Percentiles rank a stretch among this genome's conserved stretches.
These are phyloP conservation scores for Leishmania lainsoni DNA, from an alignment of 208 protist species.

Conservation along the genomic window DNA sequence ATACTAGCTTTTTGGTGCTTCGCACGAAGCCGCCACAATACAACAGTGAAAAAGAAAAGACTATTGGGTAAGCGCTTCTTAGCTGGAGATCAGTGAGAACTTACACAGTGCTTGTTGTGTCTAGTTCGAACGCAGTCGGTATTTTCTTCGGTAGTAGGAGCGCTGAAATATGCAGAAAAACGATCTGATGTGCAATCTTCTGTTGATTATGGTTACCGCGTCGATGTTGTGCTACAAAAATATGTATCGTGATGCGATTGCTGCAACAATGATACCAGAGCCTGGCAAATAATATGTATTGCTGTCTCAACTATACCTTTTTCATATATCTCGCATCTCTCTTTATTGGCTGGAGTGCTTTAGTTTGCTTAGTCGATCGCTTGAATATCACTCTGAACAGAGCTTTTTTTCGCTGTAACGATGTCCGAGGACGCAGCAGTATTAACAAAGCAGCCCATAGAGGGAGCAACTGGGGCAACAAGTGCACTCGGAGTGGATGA, in stretches of 20 bases:
- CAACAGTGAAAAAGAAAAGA: constrained; percentile 9
- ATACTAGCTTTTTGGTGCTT: constrained; percentile 24
- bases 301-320: not conserved
- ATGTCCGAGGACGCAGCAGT: constrained; percentile 24
- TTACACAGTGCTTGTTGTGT: not conserved
- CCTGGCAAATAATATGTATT: not conserved
- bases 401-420: not conserved
- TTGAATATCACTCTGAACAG: not conserved
- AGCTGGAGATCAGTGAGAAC: not conserved
- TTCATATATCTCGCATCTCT: not conserved
- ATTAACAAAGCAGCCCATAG: constrained; percentile 7
- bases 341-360: not conserved
- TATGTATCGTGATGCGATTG: not conserved
- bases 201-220: not conserved
- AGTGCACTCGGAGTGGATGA: constrained; percentile 50
- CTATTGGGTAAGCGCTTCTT: not conserved
- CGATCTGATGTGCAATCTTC: not conserved
- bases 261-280: not conserved
- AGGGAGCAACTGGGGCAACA: constrained; percentile 4
- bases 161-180: not conserved
- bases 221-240: not conserved
- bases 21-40: not conserved
- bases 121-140: not conserved
- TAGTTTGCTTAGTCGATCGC: not conserved
- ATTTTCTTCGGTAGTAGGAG: not conserved